Evolutionary conservation across 352 stramenopile genomes (phyloP).

Genomic region (Phytopythium ostracodes): DNA sequence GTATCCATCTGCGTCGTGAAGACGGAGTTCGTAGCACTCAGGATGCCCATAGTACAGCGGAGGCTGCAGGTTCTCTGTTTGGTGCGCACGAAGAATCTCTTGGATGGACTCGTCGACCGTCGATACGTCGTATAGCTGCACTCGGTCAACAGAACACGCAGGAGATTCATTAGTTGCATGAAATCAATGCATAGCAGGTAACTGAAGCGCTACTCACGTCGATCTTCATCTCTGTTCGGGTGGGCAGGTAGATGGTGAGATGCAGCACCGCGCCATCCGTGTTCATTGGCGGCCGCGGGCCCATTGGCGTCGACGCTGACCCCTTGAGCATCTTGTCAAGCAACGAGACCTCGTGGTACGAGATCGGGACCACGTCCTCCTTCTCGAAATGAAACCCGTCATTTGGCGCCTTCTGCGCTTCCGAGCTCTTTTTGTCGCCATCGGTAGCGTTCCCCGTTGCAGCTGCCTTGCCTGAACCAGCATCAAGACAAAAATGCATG

Average conservation of each 20-base stretch:
- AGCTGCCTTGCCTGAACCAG: constrained; percentile 22
- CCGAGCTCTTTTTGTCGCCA: constrained; percentile 3
- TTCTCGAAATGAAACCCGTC: constrained; percentile 68
- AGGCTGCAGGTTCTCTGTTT: constrained; percentile 57
- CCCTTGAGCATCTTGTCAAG: constrained; percentile 79
- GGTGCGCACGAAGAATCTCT: constrained; percentile 70
- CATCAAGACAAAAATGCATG: neutral
- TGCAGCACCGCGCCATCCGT: constrained; percentile 69
- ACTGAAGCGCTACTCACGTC: constrained; percentile 43
- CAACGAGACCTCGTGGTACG: constrained; percentile 63
- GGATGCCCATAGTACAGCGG: constrained; percentile 81
- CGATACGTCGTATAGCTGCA: constrained; percentile 81
- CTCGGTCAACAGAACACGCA: constrained; percentile 3
- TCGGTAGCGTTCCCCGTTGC: constrained; percentile 10
- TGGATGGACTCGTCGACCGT: constrained; percentile 87
- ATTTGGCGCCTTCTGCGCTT: constrained; percentile 21
- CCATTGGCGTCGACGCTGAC: constrained; percentile 30
- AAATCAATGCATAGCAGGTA: neutral
- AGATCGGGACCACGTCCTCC: constrained; percentile 59
- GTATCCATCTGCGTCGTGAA: constrained; percentile 81
- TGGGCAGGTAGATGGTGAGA: constrained; percentile 84
- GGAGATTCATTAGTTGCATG: neutral
- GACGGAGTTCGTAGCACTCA: constrained; percentile 83
- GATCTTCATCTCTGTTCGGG: constrained; percentile 84
- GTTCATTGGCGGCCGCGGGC: constrained; percentile 54